Percentiles rank a stretch among this genome's conserved stretches.
Conservation (phyloP, 768 basidiomycete genomes). For the Lepiota brunneoincarnata region DNA sequence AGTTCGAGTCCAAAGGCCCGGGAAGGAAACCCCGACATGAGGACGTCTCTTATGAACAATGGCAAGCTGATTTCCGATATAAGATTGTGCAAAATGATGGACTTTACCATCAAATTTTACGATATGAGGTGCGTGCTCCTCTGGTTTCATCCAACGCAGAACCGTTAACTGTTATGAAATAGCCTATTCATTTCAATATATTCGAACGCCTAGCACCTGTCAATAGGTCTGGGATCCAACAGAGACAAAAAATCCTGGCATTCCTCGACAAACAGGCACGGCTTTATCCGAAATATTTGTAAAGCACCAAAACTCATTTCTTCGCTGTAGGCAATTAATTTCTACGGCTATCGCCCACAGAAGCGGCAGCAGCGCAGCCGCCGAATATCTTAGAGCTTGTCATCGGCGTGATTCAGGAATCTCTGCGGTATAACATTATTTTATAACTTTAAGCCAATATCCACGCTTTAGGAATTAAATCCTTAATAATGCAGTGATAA, state of each 20-base stretch:
- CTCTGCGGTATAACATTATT: background rate
- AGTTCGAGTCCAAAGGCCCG: too few relatives aligned
- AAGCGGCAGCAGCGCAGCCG: background rate
- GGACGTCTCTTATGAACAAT: constrained; percentile 15
- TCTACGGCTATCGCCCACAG: constrained; percentile 39
- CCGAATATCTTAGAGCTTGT: background rate
- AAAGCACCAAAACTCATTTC: background rate
- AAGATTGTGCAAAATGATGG: constrained; percentile 41
- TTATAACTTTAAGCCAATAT: too few relatives aligned
- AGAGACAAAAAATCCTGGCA: constrained; percentile 36
- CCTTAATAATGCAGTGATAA: background rate
- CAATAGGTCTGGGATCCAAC: constrained; percentile 21
- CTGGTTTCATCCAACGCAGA: background rate
- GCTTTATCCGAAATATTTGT: constrained; percentile 6
- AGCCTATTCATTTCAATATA: constrained; percentile 60
- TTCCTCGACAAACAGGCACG: constrained; percentile 59
- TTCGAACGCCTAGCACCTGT: constrained; percentile 44
- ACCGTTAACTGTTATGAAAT: background rate
- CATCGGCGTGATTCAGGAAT: too few relatives aligned
- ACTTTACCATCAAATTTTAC: constrained; percentile 56
- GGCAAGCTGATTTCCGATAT: constrained; percentile 39
- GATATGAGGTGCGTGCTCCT: constrained; percentile 52
- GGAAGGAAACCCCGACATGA: background rate
- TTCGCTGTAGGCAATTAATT: constrained; percentile 47
- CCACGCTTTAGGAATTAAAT: background rate